Conservation (phyloP, 2,329 filamentous ascomycete species). For the Zymoseptoria tritici region DNA sequence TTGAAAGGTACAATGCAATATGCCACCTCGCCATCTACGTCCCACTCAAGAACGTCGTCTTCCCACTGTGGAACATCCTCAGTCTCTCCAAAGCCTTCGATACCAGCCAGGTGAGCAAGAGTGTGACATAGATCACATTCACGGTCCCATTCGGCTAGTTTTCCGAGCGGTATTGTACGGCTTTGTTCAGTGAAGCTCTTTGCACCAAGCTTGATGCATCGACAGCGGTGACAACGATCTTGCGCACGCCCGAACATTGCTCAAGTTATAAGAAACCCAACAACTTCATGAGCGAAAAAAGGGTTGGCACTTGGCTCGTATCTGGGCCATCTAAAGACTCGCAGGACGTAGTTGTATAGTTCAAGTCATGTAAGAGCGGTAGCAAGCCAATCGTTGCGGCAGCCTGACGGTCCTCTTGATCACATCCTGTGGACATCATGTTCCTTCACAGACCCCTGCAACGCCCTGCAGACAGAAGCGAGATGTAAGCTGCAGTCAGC, state of each 20-base stretch:
- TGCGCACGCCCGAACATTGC: neutral
- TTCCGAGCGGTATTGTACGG: neutral
- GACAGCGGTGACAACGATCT: neutral
- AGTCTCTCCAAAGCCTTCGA: neutral
- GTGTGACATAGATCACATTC: neutral
- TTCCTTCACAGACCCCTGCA: neutral
- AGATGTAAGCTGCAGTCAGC: neutral
- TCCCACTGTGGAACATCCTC: neutral
- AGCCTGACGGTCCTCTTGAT: neutral
- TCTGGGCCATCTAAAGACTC: neutral
- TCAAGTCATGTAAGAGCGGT: neutral
- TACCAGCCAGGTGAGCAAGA: neutral
- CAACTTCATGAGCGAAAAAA: neutral
- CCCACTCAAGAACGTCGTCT: neutral
- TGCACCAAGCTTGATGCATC: neutral
- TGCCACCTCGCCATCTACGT: neutral
- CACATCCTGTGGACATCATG: neutral
- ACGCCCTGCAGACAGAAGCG: neutral
- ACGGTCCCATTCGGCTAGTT: neutral
- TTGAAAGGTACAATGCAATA: neutral
- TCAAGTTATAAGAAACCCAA: neutral
- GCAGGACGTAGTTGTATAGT: no score
- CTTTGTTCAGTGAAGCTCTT: neutral
- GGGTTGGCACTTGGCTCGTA: neutral
- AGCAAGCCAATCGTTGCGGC: neutral